phyloP scores from a whole-genome alignment of 2,329 filamentous ascomycete species.

The Colletotrichum trifolii region DNA sequence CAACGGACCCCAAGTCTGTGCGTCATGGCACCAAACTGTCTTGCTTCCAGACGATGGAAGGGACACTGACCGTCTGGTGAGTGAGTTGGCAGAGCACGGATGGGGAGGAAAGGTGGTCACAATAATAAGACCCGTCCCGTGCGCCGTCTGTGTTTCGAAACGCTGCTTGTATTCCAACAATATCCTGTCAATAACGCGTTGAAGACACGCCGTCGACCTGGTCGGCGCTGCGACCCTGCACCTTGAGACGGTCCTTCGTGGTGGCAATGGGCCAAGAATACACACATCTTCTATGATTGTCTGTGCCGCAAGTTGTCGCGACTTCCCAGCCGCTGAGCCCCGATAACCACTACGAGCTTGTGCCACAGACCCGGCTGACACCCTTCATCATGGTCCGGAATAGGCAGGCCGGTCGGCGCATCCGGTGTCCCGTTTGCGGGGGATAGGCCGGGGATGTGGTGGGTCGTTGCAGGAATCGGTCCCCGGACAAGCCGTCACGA shows the following conservation, averaged over 20 bases:
- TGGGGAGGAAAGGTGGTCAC: constrained; percentile 5
- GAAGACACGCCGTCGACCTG: constrained; percentile 9
- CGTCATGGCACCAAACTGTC: constrained; percentile 30
- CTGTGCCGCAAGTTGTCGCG: constrained; percentile 4
- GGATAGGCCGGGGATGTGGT: constrained; percentile 28
- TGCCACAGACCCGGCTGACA: constrained; percentile 16
- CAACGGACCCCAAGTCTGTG: constrained; percentile 24
- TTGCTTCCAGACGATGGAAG: constrained; percentile 2
- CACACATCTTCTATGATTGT: constrained; percentile 17
- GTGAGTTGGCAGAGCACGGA: constrained; percentile 8
- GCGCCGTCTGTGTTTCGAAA: constrained; percentile 31
- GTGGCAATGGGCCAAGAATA: constrained; percentile 1
- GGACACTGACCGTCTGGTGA: constrained; percentile 15
- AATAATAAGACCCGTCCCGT: constrained; percentile 1
- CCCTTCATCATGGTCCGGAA: constrained; percentile 26
- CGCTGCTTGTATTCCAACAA: constrained; percentile 12
- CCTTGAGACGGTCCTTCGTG: neutral
- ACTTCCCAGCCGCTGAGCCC: constrained; percentile 20
- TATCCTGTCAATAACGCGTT: constrained; percentile 16
- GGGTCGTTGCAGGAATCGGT: constrained; percentile 29
- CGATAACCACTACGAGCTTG: constrained; percentile 16
- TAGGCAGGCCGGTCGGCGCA: constrained; percentile 36
- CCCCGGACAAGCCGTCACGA: constrained; percentile 15
- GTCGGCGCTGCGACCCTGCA: constrained; percentile 7
- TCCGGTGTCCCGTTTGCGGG: constrained; percentile 31